Evolutionary conservation across 202 grass and related monocot genomes (phyloP).

Genomic region (Zizania palustris): DNA sequence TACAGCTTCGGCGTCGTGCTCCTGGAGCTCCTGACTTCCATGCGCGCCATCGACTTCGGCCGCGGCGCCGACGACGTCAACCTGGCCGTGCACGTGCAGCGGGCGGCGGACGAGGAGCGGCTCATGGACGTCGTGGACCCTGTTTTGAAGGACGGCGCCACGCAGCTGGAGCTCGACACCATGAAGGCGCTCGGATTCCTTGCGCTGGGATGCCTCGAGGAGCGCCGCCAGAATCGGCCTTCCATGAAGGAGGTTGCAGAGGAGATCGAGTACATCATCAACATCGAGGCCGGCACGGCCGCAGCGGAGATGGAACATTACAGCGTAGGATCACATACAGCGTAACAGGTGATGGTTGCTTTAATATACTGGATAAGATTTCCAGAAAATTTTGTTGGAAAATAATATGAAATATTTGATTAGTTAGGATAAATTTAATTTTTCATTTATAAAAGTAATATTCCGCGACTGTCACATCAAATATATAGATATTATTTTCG

Average conservation of each 20-base stretch:
- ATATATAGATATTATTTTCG: no score
- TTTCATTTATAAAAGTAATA: no score
- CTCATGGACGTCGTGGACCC: constrained; percentile 66
- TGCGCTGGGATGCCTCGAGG: constrained; percentile 75
- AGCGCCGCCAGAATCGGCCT: constrained; percentile 66
- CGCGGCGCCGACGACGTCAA: constrained; percentile 69
- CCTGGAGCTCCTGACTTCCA: constrained; percentile 66
- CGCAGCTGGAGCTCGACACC: constrained; percentile 59
- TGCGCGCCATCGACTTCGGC: constrained; percentile 71
- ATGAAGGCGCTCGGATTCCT: constrained; percentile 74
- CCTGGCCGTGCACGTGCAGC: constrained; percentile 59
- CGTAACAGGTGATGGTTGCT: no score
- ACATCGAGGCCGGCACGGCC: constrained; percentile 41
- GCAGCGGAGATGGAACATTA: background rate
- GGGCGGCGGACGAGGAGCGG: constrained; percentile 48
- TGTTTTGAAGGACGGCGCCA: constrained; percentile 43
- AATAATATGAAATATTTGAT: no score
- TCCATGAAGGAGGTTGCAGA: constrained; percentile 82
- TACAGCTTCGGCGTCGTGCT: constrained; percentile 72
- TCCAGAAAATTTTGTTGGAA: no score
- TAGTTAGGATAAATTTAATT: no score
- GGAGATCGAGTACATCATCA: constrained; percentile 86
- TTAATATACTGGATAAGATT: no score
- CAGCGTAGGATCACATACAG: background rate
- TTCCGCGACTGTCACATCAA: no score